Evolutionary conservation across 2,329 filamentous ascomycete species (phyloP).

Genomic region (Alternaria triticimaculans): DNA sequence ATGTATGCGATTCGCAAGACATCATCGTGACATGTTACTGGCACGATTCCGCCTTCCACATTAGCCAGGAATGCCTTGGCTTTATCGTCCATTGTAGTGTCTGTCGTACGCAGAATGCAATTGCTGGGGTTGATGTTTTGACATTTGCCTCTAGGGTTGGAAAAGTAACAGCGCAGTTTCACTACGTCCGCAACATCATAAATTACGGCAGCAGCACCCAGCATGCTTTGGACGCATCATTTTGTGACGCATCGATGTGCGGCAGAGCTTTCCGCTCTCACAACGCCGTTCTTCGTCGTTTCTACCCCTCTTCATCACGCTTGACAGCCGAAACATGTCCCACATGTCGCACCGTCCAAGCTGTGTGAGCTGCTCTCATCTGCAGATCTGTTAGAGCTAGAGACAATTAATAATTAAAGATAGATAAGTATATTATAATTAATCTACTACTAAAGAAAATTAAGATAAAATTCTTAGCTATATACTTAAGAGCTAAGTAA

Average conservation of each 20-base stretch:
- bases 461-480: no score
- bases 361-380: not conserved
- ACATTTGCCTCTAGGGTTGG: no score
- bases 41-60: slow-evolving; percentile 2
- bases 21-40: slow-evolving; percentile 3
- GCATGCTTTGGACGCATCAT: not conserved
- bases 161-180: no score
- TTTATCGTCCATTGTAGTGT: not conserved
- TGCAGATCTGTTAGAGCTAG: not conserved
- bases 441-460: no score
- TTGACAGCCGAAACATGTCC: not conserved
- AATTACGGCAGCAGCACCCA: not conserved
- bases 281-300: not conserved
- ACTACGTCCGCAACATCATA: no score
- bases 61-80: not conserved
- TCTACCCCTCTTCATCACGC: not conserved
- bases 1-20: slow-evolving; percentile 3
- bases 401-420: no score
- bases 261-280: not conserved
- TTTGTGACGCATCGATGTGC: not conserved
- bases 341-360: not conserved
- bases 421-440: no score
- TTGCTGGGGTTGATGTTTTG: not conserved
- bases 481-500: no score
- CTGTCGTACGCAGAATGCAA: not conserved